These are phyloP conservation scores for Mycocentrospora acerina DNA, from an alignment of 2,329 filamentous ascomycete genomes.

Conservation along the genomic window DNA sequence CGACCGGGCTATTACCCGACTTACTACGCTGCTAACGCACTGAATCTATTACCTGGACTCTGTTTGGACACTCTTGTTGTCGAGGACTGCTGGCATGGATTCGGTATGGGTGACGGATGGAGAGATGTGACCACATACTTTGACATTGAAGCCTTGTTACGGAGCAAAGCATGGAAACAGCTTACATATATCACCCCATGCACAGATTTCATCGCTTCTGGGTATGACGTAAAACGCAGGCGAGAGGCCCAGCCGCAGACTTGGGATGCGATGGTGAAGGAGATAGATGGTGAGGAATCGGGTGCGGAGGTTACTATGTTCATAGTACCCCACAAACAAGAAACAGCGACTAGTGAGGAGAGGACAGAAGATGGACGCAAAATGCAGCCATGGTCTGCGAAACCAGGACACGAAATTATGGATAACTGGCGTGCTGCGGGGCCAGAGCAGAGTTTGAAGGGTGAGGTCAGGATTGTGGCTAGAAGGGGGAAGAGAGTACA, in stretches of 20 bases:
- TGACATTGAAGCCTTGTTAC: conserved; percentile 35
- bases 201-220: conserved; percentile 38
- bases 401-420: conserved; percentile 32
- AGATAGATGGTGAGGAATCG: conserved; percentile 30
- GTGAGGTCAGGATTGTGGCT: conserved; percentile 35
- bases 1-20: conserved; percentile 32
- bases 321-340: conserved; percentile 24
- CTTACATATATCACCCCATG: conserved; percentile 35
- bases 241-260: conserved; percentile 31
- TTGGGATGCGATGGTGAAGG: conserved; percentile 34
- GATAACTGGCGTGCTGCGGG: conserved; percentile 27
- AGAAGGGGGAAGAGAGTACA: conserved; percentile 28
- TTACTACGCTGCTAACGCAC: conserved; percentile 35
- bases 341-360: conserved; percentile 12
- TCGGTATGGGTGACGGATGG: conserved; percentile 35
- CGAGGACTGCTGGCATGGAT: conserved; percentile 40
- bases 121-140: conserved; percentile 39
- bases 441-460: conserved; percentile 35
- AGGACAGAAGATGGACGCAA: conserved; percentile 19
- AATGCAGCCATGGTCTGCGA: conserved; percentile 32
- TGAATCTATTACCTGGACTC: conserved; percentile 34
- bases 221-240: conserved; percentile 32
- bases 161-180: conserved; percentile 37
- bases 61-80: conserved; percentile 34
- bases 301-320: conserved; percentile 38